Conservation (phyloP, 805 yeast genomes). For the Candida jianshihensis region DNA sequence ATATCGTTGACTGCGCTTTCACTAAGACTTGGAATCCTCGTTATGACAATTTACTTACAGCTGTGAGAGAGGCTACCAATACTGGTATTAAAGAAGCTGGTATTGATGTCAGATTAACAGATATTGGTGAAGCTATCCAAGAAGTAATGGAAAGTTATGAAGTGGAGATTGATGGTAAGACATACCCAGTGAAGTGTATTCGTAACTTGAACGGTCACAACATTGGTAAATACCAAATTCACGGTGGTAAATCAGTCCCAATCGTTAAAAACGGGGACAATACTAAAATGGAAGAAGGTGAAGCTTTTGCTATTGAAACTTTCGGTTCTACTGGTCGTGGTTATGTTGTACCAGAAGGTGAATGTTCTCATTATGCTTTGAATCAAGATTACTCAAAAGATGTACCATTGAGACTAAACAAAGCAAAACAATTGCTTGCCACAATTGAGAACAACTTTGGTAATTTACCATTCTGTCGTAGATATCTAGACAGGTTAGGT, state of each 20-base stretch:
- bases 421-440: conserved; percentile 62
- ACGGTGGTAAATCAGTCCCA: conserved; percentile 95
- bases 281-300: conserved; percentile 99
- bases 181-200: conserved; percentile 80
- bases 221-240: conserved; percentile 77
- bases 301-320: conserved; percentile 95
- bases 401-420: conserved; percentile 49
- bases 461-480: conserved; percentile 92
- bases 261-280: conserved; percentile 88
- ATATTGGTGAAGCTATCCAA: conserved; percentile 92
- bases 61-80: conserved; percentile 89
- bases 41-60: conserved; percentile 72
- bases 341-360: conserved; percentile 79
- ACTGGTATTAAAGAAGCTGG: conserved; percentile 93
- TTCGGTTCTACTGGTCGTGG: conserved; percentile 97
- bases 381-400: conserved; percentile 37
- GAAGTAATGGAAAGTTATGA: conserved; percentile 98
- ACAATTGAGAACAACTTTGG: conserved; percentile 81
- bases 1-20: conserved; percentile 91
- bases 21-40: conserved; percentile 82
- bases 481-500: conserved; percentile 87
- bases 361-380: conserved; percentile 88
- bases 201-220: conserved; percentile 93
- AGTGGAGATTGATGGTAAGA: conserved; percentile 81
- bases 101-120: conserved; percentile 90